phyloP scores from a whole-genome alignment of 192 early-diverging fungal species.

The Coemansia sp. region DNA sequence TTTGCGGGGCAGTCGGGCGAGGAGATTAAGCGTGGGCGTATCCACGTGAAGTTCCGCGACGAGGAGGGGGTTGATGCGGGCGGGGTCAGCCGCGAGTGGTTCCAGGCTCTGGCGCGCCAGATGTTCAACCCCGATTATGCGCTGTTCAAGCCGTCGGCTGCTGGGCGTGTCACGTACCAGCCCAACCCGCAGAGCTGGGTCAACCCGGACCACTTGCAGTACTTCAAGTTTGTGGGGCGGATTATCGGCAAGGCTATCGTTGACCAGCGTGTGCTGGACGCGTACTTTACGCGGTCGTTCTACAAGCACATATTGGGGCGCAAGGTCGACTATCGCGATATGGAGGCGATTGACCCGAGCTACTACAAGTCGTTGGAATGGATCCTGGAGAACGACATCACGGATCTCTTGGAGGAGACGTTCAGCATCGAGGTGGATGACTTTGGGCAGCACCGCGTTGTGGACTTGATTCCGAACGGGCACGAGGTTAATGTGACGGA shows the following conservation, averaged over 20 bases:
- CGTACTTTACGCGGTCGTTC: conserved; percentile 98
- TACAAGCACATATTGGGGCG: conserved; percentile 96
- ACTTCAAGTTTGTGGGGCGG: conserved; percentile 98
- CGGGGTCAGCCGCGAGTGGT: conserved; percentile 98
- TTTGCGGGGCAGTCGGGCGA: conserved; percentile 87
- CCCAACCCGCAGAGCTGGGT: conserved; percentile 90
- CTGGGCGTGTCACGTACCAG: conserved; percentile 96
- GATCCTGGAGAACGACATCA: conserved; percentile 97
- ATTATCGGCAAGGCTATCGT: conserved; percentile 99
- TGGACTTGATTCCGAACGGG: conserved; percentile 89
- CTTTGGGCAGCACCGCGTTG: conserved; percentile 81
- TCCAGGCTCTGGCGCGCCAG: conserved; percentile 91
- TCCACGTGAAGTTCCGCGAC: conserved; percentile 90
- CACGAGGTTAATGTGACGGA: conserved; percentile 89
- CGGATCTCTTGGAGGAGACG: conserved; percentile 90
- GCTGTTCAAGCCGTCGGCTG: conserved; percentile 94
- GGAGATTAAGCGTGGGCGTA: conserved; percentile 91
- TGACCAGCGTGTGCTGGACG: conserved; percentile 91
- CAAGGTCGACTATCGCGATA: conserved; percentile 94
- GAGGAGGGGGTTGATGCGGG: conserved; percentile 99
- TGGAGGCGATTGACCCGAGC: conserved; percentile 96
- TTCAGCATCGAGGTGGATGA: conserved; percentile 93
- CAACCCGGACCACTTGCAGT: conserved; percentile 92
- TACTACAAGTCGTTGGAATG: conserved; percentile 97
- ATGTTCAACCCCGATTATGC: conserved; percentile 99